phyloP scores from a whole-genome alignment of 306 rosid genomes.

The Parietaria judaica region DNA sequence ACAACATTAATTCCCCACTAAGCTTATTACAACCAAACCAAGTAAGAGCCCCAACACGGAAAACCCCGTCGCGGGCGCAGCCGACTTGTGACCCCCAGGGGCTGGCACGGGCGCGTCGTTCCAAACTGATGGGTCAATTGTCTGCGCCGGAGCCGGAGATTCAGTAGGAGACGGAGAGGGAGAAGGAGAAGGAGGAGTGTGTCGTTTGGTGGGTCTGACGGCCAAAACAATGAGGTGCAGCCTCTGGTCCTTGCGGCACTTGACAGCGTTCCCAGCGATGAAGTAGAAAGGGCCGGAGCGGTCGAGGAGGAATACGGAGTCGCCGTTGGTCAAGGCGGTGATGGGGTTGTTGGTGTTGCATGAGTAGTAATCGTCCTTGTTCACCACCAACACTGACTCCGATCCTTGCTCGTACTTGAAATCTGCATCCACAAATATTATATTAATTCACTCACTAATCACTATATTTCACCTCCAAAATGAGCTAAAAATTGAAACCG shows the following conservation, averaged over 20 bases:
- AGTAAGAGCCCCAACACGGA: no score
- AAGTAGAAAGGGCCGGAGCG: conserved; percentile 52
- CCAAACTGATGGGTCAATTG: not conserved
- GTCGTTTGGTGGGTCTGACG: conserved; percentile 15
- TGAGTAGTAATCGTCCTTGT: conserved; percentile 42
- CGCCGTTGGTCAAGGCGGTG: conserved; percentile 32
- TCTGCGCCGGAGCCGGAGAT: not conserved
- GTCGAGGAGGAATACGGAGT: conserved; percentile 34
- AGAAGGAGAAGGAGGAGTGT: not conserved
- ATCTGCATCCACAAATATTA: conserved; percentile 28
- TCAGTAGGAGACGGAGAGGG: conserved; percentile 1
- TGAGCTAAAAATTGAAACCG: not conserved
- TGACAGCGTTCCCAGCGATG: conserved; percentile 32
- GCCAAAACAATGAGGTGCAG: conserved; percentile 45
- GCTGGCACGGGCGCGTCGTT: not conserved
- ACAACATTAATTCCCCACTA: no score
- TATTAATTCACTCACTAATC: no score
- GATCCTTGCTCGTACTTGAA: conserved; percentile 52
- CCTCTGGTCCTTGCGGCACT: conserved; percentile 50
- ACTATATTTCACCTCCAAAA: not conserved
- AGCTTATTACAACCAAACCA: no score
- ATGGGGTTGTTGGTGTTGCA: conserved; percentile 49
- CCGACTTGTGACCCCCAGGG: not conserved
- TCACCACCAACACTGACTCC: conserved; percentile 54
- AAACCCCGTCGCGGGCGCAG: not conserved